Base-by-base conservation (phyloP, 768 basidiomycete genomes). In the Amanita polypyramis region DNA sequence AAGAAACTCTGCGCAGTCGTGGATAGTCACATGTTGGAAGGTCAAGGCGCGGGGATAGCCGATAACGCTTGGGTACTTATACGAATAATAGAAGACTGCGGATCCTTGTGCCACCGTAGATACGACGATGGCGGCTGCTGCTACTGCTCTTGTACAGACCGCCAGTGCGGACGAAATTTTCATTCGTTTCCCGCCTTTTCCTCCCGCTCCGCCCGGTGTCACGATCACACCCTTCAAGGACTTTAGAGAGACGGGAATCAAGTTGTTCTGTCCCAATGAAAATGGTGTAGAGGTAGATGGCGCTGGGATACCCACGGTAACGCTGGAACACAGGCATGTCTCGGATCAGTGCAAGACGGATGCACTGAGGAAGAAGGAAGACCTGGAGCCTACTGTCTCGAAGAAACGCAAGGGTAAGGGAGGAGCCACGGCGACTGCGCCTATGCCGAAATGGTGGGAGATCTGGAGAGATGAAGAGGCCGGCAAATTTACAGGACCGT, bases 401-500 rank as follows among this genome's bases (percentile, higher is more conserved):
- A 44, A 42, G 29, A 33, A 39, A 37, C 41, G 42, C 34, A 44
- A 36, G 34, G 8, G 14, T 25, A 43, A 45, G 19, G 20, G 19
- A 3, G 17, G 9, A 5, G 15, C 29, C 9, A 14, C n/a, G 12
- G 14, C 15, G 10, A 17, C 25, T n/a, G 21, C 39, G 6, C 19
- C 23, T 15, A n/a, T 23, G n/a, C 56, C 58, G 25, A 66, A 58
- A 51, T 89, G 85, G 85, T 84, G 73, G 66, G 77, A 85, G 51
- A 65, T 76, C n/a, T 89, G 86, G 86, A 74, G 74, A 43, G 76
- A 81, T 35, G 67, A 65, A 2, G 84, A 87, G 58, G 61, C 68
- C 41, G 61, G 70, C 27, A 66, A 77, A 50, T 60, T 66, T 33
- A 63, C 57, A 23, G 63, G 62, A 35, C 65, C 62, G 30, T 75